Evolutionary conservation across 202 grass and related monocot genomes (phyloP), one percentile per base, ranked within the genome.

Genomic region (Musa balbisiana): DNA sequence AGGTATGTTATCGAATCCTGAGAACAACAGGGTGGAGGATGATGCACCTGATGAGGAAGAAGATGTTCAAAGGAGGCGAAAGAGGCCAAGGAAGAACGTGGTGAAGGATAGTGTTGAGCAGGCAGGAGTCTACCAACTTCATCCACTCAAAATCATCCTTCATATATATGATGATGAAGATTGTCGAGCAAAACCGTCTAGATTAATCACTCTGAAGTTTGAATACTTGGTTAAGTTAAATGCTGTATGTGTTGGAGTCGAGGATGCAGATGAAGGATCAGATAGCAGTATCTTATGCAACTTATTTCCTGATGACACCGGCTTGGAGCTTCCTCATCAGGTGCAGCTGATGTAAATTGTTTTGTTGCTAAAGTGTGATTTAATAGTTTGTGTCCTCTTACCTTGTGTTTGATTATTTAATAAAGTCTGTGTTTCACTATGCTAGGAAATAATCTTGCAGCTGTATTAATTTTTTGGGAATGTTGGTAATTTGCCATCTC

Each of bases 141-240:
- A 98, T 79, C 95, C 95, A 53, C 90, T 98, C 81, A 92, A 88
- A 82, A 69, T 98, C 83, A 76, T 88, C 79, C 85, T 98, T 60
- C 87, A 86, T 64, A 33, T 98, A 51, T 85, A 87, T 78, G 91
- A 94, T 77, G 84, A 79, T 80, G 85, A 94, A 75, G 79, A 92
- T 74, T 79, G 73, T 79, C 83, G 79, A 67, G 63, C 72, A 22
- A 94, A 92, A 82, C 76, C 43, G 9, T 43, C 24, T 76, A 88
- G 79, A 75, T 81, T 94, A 62, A 84, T 90, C 19, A 79, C 85
- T 43, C 22, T 94, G 66, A 85, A 78, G 74, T 88, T 98, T 70
- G 91, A 98, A 76, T 98, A 90, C 81, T 86, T 98, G 77, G 91
- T 90, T 68, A 98, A 94, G 73, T 72, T 98, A 82, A 98, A 98